A percentile compares a stretch with the other conserved stretches of the same genome.
Conservation (phyloP, 2,329 filamentous ascomycete species). For the Trichoderma koningii region DNA sequence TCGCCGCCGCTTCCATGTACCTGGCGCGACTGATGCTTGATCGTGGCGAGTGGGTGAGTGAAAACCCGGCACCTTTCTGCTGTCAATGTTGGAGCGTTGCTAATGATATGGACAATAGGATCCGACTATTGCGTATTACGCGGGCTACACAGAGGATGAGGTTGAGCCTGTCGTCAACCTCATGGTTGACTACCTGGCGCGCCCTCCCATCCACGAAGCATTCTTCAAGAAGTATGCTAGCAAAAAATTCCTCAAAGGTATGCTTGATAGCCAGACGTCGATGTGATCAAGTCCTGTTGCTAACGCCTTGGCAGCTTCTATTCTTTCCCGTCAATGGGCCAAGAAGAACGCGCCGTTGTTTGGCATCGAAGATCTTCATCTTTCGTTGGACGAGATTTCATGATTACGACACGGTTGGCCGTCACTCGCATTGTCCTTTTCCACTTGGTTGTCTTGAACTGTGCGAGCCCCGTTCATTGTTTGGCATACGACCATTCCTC, state of each 20-base stretch:
- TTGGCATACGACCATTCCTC: constrained; percentile 35
- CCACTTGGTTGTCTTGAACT: constrained; percentile 11
- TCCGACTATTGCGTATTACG: constrained; percentile 82
- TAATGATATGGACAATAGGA: constrained; percentile 55
- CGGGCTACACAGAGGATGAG: constrained; percentile 90
- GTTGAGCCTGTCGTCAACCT: constrained; percentile 88
- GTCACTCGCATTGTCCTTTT: constrained; percentile 11
- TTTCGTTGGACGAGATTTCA: constrained; percentile 53
- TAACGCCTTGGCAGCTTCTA: constrained; percentile 65
- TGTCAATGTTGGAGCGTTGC: background rate
- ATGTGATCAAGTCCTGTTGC: background rate
- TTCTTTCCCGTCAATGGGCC: constrained; percentile 89
- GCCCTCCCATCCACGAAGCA: constrained; percentile 88
- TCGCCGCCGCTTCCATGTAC: constrained; percentile 94
- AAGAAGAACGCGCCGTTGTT: constrained; percentile 71
- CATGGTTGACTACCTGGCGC: constrained; percentile 95
- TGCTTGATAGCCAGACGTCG: constrained; percentile 35
- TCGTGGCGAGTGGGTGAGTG: constrained; percentile 83
- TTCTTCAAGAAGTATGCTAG: constrained; percentile 99
- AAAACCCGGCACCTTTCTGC: background rate
- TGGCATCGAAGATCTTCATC: constrained; percentile 53
- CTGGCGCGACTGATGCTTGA: constrained; percentile 87
- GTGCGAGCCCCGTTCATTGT: constrained; percentile 30
- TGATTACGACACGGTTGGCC: constrained; percentile 32
- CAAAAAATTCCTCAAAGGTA: constrained; percentile 99